These are phyloP conservation scores for Colletotrichum viniferum DNA, from an alignment of 2,329 filamentous ascomycete genomes.

Conservation along the genomic window DNA sequence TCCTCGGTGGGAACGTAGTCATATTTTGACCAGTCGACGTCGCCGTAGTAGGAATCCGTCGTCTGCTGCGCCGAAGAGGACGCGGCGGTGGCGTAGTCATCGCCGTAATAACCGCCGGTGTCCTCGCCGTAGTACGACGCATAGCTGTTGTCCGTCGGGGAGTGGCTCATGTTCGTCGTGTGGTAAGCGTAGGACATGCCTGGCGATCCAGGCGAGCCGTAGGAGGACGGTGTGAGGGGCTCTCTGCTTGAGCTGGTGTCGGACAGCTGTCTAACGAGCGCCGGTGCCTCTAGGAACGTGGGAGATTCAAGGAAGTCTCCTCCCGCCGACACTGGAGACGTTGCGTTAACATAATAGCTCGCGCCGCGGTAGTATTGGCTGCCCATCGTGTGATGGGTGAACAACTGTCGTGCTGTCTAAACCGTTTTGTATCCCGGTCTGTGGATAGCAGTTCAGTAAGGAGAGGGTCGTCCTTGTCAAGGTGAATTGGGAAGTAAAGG, in stretches of 20 bases:
- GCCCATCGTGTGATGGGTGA: slow-evolving; percentile 7
- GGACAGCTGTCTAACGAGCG: slow-evolving; percentile 12
- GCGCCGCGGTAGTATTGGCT: slow-evolving; percentile 8
- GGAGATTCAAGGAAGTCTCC: slow-evolving; percentile 15
- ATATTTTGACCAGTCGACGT: slow-evolving; percentile 20
- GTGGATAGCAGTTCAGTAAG: slow-evolving; percentile 21
- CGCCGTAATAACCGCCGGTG: not conserved
- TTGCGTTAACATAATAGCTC: slow-evolving; percentile 18
- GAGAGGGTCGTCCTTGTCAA: not conserved
- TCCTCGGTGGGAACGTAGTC: slow-evolving; percentile 20
- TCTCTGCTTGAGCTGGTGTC: slow-evolving; percentile 17
- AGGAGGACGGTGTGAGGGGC: slow-evolving; percentile 17
- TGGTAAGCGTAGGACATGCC: slow-evolving; percentile 18
- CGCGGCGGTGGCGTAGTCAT: slow-evolving; percentile 3
- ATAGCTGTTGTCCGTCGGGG: not conserved
- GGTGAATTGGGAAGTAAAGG: not conserved
- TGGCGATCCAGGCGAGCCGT: slow-evolving; percentile 15
- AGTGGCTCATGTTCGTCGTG: slow-evolving; percentile 12
- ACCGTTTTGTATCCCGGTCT: slow-evolving; percentile 13
- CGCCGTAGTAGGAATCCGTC: slow-evolving; percentile 1
- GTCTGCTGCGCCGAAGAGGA: slow-evolving; percentile 15
- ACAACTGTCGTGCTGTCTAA: slow-evolving; percentile 10
- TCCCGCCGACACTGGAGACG: slow-evolving; percentile 16
- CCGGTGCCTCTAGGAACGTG: slow-evolving; percentile 13
- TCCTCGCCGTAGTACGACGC: not conserved